A percentile compares a stretch with the other conserved stretches of the same genome.
Evolutionary conservation across 2,329 filamentous ascomycete genomes (phyloP).

Genomic region (Nigrospora osmanthi): DNA sequence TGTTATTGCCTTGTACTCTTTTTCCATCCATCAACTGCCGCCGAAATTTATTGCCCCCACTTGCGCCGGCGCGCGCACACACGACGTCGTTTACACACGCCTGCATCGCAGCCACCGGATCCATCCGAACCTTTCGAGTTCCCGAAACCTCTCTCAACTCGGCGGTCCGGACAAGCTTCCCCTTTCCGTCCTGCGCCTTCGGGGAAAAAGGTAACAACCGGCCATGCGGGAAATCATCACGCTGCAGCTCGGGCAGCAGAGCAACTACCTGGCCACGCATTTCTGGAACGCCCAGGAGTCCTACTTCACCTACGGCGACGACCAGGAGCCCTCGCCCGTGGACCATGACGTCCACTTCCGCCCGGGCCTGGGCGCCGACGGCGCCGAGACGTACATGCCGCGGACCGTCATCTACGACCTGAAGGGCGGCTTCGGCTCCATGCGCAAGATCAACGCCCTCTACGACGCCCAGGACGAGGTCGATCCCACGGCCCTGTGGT

Average conservation of each 20-base stretch:
- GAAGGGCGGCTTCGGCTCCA: conserved; percentile 84
- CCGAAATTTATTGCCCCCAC: too few species aligned
- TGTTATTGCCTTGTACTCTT: too few species aligned
- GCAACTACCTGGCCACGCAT: conserved; percentile 89
- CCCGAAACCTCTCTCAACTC: too few species aligned
- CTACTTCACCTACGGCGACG: conserved; percentile 80
- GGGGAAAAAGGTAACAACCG: neutral
- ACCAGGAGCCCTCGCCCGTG: conserved; percentile 55
- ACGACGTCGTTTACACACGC: too few species aligned
- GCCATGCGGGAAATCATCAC: conserved; percentile 92
- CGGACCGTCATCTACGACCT: conserved; percentile 90
- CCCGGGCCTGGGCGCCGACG: conserved; percentile 72
- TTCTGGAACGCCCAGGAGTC: conserved; percentile 99
- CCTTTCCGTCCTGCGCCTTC: neutral
- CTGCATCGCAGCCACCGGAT: too few species aligned
- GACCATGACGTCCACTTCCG: conserved; percentile 88
- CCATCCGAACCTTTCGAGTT: too few species aligned
- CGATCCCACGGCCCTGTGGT: conserved; percentile 30
- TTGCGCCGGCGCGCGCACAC: too few species aligned
- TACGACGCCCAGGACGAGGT: conserved; percentile 52
- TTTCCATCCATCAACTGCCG: too few species aligned
- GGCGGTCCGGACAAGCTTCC: too few species aligned
- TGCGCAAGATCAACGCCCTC: conserved; percentile 80
- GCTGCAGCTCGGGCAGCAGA: conserved; percentile 84
- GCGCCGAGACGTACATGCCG: conserved; percentile 85